Percentiles rank a stretch among this genome's conserved stretches.
Conservation (phyloP, 1,284 basidiomycete genomes). For the Ceratobasidium sp. region DNA sequence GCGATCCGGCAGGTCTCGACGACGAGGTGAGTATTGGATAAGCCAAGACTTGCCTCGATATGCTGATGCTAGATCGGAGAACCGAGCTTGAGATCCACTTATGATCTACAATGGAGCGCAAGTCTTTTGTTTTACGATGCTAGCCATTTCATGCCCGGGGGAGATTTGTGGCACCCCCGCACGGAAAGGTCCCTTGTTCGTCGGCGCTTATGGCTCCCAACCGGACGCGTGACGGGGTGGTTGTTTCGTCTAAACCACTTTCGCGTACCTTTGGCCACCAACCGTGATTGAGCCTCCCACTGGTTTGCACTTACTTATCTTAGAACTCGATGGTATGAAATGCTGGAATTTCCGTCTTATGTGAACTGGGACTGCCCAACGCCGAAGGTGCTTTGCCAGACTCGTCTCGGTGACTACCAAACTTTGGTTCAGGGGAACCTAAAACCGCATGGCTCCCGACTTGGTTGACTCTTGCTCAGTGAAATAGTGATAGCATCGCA, state of each 20-base stretch:
- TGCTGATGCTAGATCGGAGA: neutral
- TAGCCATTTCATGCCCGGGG: conserved; percentile 6
- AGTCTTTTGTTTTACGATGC: neutral
- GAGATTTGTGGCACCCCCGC: conserved; percentile 18
- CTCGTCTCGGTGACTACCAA: neutral
- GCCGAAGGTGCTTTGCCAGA: neutral
- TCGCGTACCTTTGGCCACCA: conserved; percentile 11
- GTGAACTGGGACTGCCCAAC: neutral
- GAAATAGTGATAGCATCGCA: neutral
- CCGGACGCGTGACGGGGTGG: neutral
- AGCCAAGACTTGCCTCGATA: conserved; percentile 21
- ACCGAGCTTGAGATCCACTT: neutral
- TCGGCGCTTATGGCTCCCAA: neutral
- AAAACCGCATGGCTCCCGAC: neutral
- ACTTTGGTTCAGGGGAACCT: neutral
- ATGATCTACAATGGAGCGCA: neutral
- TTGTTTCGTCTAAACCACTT: conserved; percentile 7
- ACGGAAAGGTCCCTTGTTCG: neutral
- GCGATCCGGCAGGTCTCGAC: neutral
- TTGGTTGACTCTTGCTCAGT: neutral
- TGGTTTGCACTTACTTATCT: conserved; percentile 12
- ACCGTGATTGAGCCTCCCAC: neutral
- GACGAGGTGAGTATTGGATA: conserved; percentile 10
- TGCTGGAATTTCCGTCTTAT: neutral
- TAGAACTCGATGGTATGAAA: neutral